A percentile compares a stretch with the other conserved stretches of the same genome.
Evolutionary conservation across 805 yeast genomes (phyloP).

Genomic region (Saccharomycopsis lassenensis): DNA sequence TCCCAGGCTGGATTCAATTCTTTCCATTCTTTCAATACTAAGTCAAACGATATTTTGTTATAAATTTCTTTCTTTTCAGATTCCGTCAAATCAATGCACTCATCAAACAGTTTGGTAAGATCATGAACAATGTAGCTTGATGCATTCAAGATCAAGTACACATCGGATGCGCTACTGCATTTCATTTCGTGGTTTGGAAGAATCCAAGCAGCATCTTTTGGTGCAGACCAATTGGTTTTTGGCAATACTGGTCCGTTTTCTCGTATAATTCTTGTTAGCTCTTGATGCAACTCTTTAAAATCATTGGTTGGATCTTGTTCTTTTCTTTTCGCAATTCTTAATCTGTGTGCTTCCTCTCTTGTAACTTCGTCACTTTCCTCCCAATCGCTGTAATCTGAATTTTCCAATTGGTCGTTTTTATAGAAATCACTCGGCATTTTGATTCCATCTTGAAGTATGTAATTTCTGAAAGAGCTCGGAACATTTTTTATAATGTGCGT

Average conservation of each 20-base stretch:
- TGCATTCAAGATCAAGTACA: conserved; percentile 72
- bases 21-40: conserved; percentile 77
- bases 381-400: conserved; percentile 70
- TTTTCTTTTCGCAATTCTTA: conserved; percentile 15
- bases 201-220: conserved; percentile 92
- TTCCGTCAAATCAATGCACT: conserved; percentile 27
- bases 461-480: conserved; percentile 47
- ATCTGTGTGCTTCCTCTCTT: conserved; percentile 20
- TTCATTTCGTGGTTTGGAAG: conserved; percentile 63
- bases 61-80: conserved; percentile 18
- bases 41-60: conserved; percentile 38
- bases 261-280: conserved; percentile 35
- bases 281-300: conserved; percentile 51
- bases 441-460: conserved; percentile 59
- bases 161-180: conserved; percentile 61
- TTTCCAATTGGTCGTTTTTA: conserved; percentile 32
- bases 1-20: conserved; percentile 82
- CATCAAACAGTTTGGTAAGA: conserved; percentile 58
- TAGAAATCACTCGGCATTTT: conserved; percentile 39
- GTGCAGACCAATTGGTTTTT: conserved; percentile 94
- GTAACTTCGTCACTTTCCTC: conserved; percentile 35
- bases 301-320: conserved; percentile 33
- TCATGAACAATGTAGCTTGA: conserved; percentile 87
- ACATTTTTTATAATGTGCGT: conserved; percentile 44
- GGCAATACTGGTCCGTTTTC: conserved; percentile 62